These are phyloP conservation scores for Ganoderma lucidum DNA, from an alignment of 1,284 basidiomycete genomes.

Conservation along the genomic window DNA sequence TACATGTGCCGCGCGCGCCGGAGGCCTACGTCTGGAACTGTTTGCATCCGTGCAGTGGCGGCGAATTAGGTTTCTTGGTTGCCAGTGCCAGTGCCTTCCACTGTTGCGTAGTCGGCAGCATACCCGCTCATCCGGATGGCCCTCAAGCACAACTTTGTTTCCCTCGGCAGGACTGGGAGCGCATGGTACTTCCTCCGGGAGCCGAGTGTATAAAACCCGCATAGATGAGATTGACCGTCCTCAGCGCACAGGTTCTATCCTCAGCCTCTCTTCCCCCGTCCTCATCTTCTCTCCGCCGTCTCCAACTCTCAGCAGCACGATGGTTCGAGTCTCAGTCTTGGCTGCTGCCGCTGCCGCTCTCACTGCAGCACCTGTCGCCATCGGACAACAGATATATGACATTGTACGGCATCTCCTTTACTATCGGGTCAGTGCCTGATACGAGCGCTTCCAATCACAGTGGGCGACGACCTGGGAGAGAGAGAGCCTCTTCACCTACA, in stretches of 20 bases:
- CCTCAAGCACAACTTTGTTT: neutral
- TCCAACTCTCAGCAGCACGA: slow-evolving; percentile 17
- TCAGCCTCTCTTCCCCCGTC: slow-evolving; percentile 3
- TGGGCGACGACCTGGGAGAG: slow-evolving; percentile 50
- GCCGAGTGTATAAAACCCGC: neutral
- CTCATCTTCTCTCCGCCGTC: slow-evolving; percentile 13
- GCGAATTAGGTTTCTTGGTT: slow-evolving; percentile 5
- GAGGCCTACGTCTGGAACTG: neutral
- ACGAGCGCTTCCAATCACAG: slow-evolving; percentile 30
- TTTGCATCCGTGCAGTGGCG: slow-evolving; percentile 6
- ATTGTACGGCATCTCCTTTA: slow-evolving; percentile 39
- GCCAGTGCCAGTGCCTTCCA: neutral
- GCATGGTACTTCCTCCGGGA: neutral
- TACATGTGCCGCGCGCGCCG: neutral
- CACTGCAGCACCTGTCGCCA: slow-evolving; percentile 21
- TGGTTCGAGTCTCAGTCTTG: slow-evolving; percentile 23
- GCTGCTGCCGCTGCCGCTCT: slow-evolving; percentile 12
- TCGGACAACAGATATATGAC: slow-evolving; percentile 46
- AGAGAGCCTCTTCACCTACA: slow-evolving; percentile 44
- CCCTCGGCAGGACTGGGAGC: neutral
- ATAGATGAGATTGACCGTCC: neutral
- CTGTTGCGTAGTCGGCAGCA: neutral
- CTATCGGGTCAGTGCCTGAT: slow-evolving; percentile 7
- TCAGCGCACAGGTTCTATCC: neutral
- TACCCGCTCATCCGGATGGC: neutral